phyloP scores from a whole-genome alignment of 371 early-diverging fungal genomes.

The Mucor velutinosus region DNA sequence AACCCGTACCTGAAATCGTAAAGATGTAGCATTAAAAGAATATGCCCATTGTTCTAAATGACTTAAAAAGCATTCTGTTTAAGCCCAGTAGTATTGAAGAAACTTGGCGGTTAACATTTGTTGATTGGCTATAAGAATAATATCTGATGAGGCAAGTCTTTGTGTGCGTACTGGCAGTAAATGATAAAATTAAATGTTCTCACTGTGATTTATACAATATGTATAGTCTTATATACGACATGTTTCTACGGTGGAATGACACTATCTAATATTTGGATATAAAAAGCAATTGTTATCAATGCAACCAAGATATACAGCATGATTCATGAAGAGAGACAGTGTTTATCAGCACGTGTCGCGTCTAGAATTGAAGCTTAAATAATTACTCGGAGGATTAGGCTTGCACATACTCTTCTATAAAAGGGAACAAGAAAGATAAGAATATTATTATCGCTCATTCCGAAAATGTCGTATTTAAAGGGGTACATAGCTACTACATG shows the following conservation, averaged over 20 bases:
- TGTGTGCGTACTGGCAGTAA: neutral
- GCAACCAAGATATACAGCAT: neutral
- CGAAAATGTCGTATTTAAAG: neutral
- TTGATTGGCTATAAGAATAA: too few species aligned
- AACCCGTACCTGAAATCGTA: too few species aligned
- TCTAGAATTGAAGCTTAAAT: neutral
- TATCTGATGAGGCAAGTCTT: neutral
- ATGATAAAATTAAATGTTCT: too few species aligned
- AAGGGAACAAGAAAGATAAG: neutral
- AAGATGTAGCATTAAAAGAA: too few species aligned
- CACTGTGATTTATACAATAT: neutral
- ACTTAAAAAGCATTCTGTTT: too few species aligned
- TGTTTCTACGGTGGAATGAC: neutral
- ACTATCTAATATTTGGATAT: neutral
- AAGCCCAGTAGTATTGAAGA: too few species aligned
- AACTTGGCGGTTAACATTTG: too few species aligned
- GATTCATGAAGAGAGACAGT: neutral
- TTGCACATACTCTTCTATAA: neutral
- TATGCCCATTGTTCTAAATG: too few species aligned
- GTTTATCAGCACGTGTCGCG: neutral
- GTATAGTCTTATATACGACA: neutral
- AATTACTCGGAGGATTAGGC: neutral
- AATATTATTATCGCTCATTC: neutral
- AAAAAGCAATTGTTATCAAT: slow-evolving; percentile 22
- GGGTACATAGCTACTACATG: neutral